Conservation (phyloP, 441 rosid genomes). For the Aquilaria agallochum region DNA sequence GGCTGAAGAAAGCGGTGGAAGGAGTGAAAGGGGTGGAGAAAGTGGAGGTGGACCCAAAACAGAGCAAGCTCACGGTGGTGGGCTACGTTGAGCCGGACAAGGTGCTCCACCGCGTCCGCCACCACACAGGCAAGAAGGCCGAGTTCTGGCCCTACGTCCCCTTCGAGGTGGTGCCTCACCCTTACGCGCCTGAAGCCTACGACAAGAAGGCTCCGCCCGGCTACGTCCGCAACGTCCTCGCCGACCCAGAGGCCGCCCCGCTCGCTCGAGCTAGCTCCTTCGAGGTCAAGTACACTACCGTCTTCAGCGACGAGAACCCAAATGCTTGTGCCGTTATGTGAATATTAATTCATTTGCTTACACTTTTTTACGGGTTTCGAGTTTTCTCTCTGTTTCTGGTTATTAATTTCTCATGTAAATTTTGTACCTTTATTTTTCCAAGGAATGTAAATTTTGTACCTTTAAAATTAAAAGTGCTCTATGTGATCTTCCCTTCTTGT, state of each 20-base stretch:
- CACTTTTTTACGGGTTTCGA: too few relatives aligned
- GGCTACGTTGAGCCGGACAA: slow-evolving; percentile 50
- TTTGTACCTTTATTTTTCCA: too few relatives aligned
- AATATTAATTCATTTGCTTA: neutral
- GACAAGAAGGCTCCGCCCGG: slow-evolving; percentile 58
- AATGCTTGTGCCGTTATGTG: slow-evolving; percentile 47
- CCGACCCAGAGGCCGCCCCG: slow-evolving; percentile 29
- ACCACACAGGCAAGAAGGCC: slow-evolving; percentile 51
- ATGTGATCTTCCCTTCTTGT: too few relatives aligned
- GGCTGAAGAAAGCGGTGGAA: slow-evolving; percentile 44
- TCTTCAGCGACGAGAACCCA: slow-evolving; percentile 49
- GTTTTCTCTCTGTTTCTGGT: too few relatives aligned
- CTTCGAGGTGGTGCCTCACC: slow-evolving; percentile 38
- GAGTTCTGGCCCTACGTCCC: slow-evolving; percentile 61
- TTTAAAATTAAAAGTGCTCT: too few relatives aligned
- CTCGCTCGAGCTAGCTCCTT: slow-evolving; percentile 43
- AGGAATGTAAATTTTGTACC: too few relatives aligned
- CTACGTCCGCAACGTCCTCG: slow-evolving; percentile 36
- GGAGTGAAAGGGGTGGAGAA: slow-evolving; percentile 48
- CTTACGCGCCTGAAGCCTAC: slow-evolving; percentile 47
- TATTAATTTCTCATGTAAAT: too few relatives aligned
- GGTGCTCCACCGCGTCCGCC: slow-evolving; percentile 32
- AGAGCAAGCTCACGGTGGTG: slow-evolving; percentile 40
- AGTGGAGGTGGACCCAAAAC: slow-evolving; percentile 47
- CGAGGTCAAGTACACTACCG: slow-evolving; percentile 45